Base-by-base conservation (phyloP, 768 basidiomycete genomes). In the Psilocybe cyanescens region DNA sequence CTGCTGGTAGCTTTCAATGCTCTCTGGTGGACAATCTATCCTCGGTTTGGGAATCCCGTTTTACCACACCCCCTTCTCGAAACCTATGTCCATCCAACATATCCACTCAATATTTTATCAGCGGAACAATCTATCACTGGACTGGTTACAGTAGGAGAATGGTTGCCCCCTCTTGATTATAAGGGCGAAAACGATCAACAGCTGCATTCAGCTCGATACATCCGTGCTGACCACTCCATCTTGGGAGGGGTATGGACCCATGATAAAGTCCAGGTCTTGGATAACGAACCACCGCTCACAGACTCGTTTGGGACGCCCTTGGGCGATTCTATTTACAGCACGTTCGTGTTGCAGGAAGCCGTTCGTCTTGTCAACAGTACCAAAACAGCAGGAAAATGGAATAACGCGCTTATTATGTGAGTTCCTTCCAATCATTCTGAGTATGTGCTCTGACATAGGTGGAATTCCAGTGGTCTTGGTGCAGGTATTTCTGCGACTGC, bases 321-420 rank as follows among this genome's bases (percentile, higher is more conserved):
- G 1, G 90, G 91, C 9, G 90, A 93, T 67, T 91, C 92, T 1
- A 88, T 96, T 50, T 97, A 97, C 71, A 82, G 79, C 19, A 82
- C 94, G 0, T 98, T 98, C 71, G 81, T 91, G 5, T 71, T 97
- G 16, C 96, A 98, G 72, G 97, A 98, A 70, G 92, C 90, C 1
- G 89, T 80, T 12, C 83, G 92, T 8, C 74, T 98, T 31, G 84
- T 90, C 11, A 80, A 87, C 61, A 84, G 80, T 50, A 80, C 83
- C 8, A 67, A 72, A 9, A 76, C 71, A 61, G 67, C 66, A 44
- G 68, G 75, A 48, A 62, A 67, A 47, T 74, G 71, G 66, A 77
- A 86, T 61, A 86, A 83, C 67, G 92, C 84, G 3, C 76, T 92
- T 63, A 76, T 91, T 57, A 94, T 94, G 94, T 93, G 72, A 64